Evolutionary conservation across 805 yeast species (phyloP).

Genomic region (Kluyveromyces siamensis): DNA sequence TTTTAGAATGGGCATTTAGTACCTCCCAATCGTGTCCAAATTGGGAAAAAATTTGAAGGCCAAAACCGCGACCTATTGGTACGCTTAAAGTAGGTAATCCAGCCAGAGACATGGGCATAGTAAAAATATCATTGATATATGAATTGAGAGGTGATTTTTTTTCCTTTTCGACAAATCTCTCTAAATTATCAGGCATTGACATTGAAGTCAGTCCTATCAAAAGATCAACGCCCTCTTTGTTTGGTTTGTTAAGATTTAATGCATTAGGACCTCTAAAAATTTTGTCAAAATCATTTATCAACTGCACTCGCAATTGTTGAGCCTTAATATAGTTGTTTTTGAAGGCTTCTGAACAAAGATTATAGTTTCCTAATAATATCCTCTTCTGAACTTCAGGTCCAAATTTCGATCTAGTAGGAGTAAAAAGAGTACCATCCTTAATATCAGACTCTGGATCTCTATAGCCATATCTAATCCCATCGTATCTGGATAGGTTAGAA

Average conservation of each 20-base stretch:
- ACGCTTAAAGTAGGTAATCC: conserved; percentile 81
- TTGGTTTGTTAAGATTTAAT: conserved; percentile 14
- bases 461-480: conserved; percentile 80
- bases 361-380: conserved; percentile 77
- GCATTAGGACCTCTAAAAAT: conserved; percentile 49
- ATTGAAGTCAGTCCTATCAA: conserved; percentile 67
- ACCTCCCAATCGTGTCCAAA: conserved; percentile 70
- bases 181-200: conserved; percentile 44
- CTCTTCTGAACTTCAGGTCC: conserved; percentile 81
- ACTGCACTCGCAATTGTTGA: conserved; percentile 46
- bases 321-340: conserved; percentile 73
- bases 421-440: conserved; percentile 35
- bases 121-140: conserved; percentile 73
- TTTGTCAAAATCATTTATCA: conserved; percentile 57
- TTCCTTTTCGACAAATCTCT: conserved; percentile 32
- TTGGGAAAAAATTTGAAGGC: conserved; percentile 80
- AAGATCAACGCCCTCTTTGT: conserved; percentile 49
- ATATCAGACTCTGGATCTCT: conserved; percentile 32
- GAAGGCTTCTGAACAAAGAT: conserved; percentile 63
- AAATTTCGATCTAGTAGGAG: conserved; percentile 53
- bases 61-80: conserved; percentile 49
- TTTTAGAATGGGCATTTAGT: conserved; percentile 31
- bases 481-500: conserved; percentile 82
- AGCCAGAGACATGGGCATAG: conserved; percentile 86
- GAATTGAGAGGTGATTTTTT: conserved; percentile 43